These are phyloP conservation scores for Eutrema yunnanense DNA, from an alignment of 345 rosid genomes.

Conservation along the genomic window DNA sequence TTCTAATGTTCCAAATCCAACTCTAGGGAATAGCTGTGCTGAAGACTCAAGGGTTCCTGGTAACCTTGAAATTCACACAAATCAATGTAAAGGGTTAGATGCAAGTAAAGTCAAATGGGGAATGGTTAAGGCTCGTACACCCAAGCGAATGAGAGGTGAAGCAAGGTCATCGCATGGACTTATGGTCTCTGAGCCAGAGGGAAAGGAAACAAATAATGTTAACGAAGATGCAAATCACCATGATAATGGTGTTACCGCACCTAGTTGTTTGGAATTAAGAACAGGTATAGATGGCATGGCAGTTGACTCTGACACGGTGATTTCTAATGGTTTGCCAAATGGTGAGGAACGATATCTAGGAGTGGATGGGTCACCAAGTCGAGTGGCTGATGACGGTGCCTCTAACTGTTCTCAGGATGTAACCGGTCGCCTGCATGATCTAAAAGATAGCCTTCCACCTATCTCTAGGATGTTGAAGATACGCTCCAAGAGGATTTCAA, in stretches of 20 bases:
- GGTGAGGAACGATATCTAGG: slow-evolving; percentile 26
- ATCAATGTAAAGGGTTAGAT: slow-evolving; percentile 39
- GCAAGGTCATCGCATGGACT: slow-evolving; percentile 29
- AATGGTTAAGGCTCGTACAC: slow-evolving; percentile 68
- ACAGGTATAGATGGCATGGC: slow-evolving; percentile 13
- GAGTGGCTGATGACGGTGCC: slow-evolving; percentile 23
- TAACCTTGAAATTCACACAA: slow-evolving; percentile 31
- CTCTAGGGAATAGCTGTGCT: slow-evolving; percentile 25
- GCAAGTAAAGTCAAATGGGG: slow-evolving; percentile 80
- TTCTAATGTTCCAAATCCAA: slow-evolving; percentile 30
- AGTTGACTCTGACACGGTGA: slow-evolving; percentile 23
- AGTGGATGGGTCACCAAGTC: slow-evolving; percentile 35
- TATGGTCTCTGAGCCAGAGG: slow-evolving; percentile 31
- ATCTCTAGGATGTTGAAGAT: slow-evolving; percentile 42
- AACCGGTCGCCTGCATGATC: slow-evolving; percentile 30
- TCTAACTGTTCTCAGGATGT: slow-evolving; percentile 26
- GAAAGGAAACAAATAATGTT: slow-evolving; percentile 23
- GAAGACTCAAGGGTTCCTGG: slow-evolving; percentile 26
- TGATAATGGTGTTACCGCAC: slow-evolving; percentile 24
- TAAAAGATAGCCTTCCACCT: slow-evolving; percentile 36
- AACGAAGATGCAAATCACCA: slow-evolving; percentile 30
- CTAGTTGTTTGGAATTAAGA: slow-evolving; percentile 21
- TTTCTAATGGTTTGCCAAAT: slow-evolving; percentile 30
- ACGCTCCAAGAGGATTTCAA: slow-evolving; percentile 35
- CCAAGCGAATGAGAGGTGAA: slow-evolving; percentile 65